Evolutionary conservation across 2,329 filamentous ascomycete species (phyloP), one percentile per base, ranked within the genome.

Genomic region (Elsinoe arachidis): DNA sequence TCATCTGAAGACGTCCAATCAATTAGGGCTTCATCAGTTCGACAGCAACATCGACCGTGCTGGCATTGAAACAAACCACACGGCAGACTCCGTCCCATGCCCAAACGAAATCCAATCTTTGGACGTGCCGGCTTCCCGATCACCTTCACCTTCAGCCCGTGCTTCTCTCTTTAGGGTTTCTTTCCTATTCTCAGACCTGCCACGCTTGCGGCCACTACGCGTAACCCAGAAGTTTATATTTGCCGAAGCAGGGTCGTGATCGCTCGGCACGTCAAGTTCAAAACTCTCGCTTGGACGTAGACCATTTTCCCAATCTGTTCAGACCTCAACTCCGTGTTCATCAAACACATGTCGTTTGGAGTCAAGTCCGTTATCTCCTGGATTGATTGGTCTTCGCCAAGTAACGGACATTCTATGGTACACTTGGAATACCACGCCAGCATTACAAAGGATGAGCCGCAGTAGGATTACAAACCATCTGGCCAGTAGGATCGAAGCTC

Each of bases 71-170:
- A 38, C 33, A 38, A 19, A 39, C 12, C 21, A 7, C 35, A 37
- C 49, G 49, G 49, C 49, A 15, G 12, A 34, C 46, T 51, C 46
- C 46, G 14, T 51, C 21, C 11, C 21, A 26, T 23, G 26, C 23
- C 46, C 46, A 51, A 51, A 51, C 46, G 30, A 51, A 41, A 17
- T 34, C 30, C 46, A 51, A 34, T 19, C 34, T 35, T 51, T 30
- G 19, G 12, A 51, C 26, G 26, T 51, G 46, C 46, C 46, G 46
- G 15, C 23, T 19, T 51, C 6, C 46, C 46, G 46, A 51, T 37
- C 15, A 49, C 39, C 41, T 23, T 26, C 37, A 17, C 9, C 19
- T 19, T 43, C 17, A 30, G 26, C 26, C 26, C 19, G n/a, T 46
- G 41, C 41, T 46, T 30, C 41, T 51, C 26, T 51, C 12, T 3